Evolutionary conservation across 225 moss, liverwort and hornwort species (phyloP), one percentile per base, ranked within the genome.

Genomic region (Neckera pumila): DNA sequence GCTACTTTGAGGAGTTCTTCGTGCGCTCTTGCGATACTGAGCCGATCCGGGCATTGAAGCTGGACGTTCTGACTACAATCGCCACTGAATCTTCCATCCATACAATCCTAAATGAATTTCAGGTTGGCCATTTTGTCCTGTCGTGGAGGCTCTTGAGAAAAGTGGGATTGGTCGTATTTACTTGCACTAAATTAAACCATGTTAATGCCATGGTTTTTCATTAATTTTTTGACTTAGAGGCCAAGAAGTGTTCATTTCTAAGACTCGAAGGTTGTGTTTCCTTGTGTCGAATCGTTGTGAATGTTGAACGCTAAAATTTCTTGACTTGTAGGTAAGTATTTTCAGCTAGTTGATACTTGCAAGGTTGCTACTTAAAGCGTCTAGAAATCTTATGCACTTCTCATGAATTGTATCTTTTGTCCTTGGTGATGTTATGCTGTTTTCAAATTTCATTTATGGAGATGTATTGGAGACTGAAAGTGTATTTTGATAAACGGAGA

Each of bases 1-100:
- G 85, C 83, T 90, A 95, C 61, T 99, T 96, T 65, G 97, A 96
- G 87, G 99, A 99, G 84, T 99, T 99, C 85, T 99, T 96, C 87
- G 92, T 99, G 42, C 94, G 93, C 64, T 94, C 96, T 77, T 91
- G 86, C 86, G 99, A 99, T 88, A 93, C 92, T 60, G 94, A 91
- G 76, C 93, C 95, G 71, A 95, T 96, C 89, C 96, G 99, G 71
- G 94, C 93, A 81, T 82, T 99, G 93, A 99, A 99, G 96, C 91
- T 99, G 81, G 99, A 99, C 77, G 92, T 99, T 86, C 88, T 99
- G 90, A 96, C 97, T 80, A 92, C 90, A 34, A 90, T 99, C 85
- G 99, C 97, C 82, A 95, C 94, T 64, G 99, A 99, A 93, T 90
- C 93, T 26, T 96, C 96, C 53, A 97, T 99, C 77, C 91, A 95